Evolutionary conservation across 1,139 yeast genomes (phyloP).

Genomic region (Nematodospora anomalae): DNA sequence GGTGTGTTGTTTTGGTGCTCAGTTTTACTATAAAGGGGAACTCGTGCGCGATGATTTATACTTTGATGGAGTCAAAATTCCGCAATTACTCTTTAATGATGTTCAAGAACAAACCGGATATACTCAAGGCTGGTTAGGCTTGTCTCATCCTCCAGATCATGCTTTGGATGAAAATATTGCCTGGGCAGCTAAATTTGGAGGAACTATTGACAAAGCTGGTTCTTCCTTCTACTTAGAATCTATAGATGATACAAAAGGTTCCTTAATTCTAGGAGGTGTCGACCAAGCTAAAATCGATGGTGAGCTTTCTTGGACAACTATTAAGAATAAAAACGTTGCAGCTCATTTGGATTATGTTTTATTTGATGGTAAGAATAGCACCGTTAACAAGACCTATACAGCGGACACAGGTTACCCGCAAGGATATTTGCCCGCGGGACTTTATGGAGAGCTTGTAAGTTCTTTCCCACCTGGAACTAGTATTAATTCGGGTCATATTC

Average conservation of each 20-base stretch:
- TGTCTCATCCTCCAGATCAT: not conserved
- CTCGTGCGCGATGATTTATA: too few relatives aligned
- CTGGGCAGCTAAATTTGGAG: constrained; percentile 2
- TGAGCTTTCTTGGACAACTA: constrained; percentile 5
- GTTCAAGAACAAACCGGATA: not conserved
- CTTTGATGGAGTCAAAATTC: constrained; percentile 1
- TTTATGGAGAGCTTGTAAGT: not conserved
- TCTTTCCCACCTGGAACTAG: not conserved
- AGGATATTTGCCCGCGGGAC: too few relatives aligned
- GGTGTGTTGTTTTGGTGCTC: constrained; percentile 1
- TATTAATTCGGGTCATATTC: not conserved
- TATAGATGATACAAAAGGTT: not conserved
- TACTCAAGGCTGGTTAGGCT: constrained; percentile 3
- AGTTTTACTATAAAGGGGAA: not conserved
- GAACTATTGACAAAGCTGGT: constrained; percentile 3
- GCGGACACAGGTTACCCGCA: constrained; percentile 3
- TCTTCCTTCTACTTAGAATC: constrained; percentile 1
- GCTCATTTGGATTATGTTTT: not conserved
- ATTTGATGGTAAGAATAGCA: not conserved
- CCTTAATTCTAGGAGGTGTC: constrained; percentile 6
- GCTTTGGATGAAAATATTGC: constrained; percentile 2
- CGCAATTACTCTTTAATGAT: constrained; percentile 1
- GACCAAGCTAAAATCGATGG: constrained; percentile 9
- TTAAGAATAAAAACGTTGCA: constrained; percentile 3
- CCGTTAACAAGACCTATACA: constrained; percentile 1